A percentile compares a stretch with the other conserved stretches of the same genome.
These are phyloP conservation scores for Didymosphaeria variabile DNA, from an alignment of 2,329 filamentous ascomycete genomes.

Conservation along the genomic window DNA sequence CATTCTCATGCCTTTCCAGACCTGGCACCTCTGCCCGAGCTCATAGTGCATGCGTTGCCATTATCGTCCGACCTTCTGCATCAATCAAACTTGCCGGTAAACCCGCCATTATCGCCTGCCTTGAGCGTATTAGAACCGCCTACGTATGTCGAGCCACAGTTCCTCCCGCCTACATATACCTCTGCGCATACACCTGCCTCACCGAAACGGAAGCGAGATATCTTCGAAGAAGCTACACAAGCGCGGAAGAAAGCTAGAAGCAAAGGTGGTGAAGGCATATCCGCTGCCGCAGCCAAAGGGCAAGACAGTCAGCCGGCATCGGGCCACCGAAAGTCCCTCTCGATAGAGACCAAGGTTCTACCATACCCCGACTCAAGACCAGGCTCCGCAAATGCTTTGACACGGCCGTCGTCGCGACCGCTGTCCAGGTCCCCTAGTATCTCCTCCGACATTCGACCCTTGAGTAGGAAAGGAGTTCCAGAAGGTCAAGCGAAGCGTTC, in stretches of 20 bases:
- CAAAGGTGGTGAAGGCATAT: conserved; percentile 54
- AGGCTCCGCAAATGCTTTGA: conserved; percentile 31
- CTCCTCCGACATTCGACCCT: conserved; percentile 40
- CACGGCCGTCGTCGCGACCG: conserved; percentile 35
- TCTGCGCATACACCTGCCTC: conserved; percentile 31
- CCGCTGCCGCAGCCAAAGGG: conserved; percentile 52
- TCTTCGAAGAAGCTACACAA: conserved; percentile 59
- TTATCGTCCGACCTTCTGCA: conserved; percentile 55
- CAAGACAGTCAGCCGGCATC: conserved; percentile 37
- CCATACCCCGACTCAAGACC: conserved; percentile 36
- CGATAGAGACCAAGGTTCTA: conserved; percentile 34
- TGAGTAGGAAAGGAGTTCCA: conserved; percentile 39
- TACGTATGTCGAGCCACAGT: conserved; percentile 40
- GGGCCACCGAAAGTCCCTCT: conserved; percentile 45
- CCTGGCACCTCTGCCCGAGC: conserved; percentile 29
- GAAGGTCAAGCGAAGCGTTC: conserved; percentile 42
- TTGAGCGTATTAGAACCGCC: conserved; percentile 24
- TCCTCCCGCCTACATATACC: conserved; percentile 40
- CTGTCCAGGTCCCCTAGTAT: conserved; percentile 46
- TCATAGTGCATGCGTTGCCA: conserved; percentile 52
- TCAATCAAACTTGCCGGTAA: conserved; percentile 13
- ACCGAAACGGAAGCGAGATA: conserved; percentile 55
- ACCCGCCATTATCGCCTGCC: conserved; percentile 21
- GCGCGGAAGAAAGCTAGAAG: conserved; percentile 53
- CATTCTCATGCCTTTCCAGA: conserved; percentile 16